Evolutionary conservation across 2,329 filamentous ascomycete species (phyloP).

Genomic region (Beauveria sp.): DNA sequence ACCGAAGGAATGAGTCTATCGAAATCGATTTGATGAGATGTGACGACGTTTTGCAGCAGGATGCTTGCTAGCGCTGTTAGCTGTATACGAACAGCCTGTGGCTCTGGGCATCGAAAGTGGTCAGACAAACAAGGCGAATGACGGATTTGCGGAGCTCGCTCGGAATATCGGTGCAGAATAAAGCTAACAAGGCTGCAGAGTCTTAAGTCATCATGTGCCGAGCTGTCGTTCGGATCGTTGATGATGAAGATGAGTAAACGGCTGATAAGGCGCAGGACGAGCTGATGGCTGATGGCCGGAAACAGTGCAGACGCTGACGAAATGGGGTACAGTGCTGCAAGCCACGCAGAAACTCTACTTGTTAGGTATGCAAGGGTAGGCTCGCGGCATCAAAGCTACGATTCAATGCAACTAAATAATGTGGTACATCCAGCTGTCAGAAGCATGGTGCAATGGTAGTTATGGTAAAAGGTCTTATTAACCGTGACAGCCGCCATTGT

Average conservation of each 20-base stretch:
- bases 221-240: background rate
- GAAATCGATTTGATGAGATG: background rate
- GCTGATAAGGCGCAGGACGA: background rate
- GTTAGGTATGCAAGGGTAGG: background rate
- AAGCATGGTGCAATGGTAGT: background rate
- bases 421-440: background rate
- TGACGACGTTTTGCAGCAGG: background rate
- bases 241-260: constrained; percentile 2
- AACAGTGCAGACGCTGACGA: background rate
- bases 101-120: constrained; percentile 1
- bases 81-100: background rate
- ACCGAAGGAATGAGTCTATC: background rate
- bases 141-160: background rate
- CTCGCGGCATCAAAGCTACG: background rate
- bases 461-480: background rate
- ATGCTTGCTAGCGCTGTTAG: constrained; percentile 6
- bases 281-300: background rate
- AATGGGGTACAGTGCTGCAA: background rate
- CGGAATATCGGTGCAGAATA: constrained; percentile 3
- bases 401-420: background rate
- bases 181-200: background rate
- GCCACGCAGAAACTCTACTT: background rate
- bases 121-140: background rate
- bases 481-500: background rate
- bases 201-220: background rate